phyloP scores from a whole-genome alignment of 2,329 filamentous ascomycete species.

The Pestalotiopsis sp. region DNA sequence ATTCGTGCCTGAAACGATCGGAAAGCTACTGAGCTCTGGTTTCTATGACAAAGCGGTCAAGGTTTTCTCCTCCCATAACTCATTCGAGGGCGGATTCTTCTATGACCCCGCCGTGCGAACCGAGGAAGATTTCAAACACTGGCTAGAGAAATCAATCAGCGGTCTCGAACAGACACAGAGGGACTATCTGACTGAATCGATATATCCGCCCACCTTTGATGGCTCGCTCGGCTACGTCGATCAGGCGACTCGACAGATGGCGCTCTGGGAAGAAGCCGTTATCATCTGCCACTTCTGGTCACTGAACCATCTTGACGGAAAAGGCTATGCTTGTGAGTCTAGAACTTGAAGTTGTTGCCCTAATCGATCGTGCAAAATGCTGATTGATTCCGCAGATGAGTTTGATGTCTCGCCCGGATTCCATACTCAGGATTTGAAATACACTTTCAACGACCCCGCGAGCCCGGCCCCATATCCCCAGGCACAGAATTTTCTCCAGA shows the following conservation, averaged over 20 bases:
- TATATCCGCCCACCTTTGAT: background rate
- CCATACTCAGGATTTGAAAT: background rate
- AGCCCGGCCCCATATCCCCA: background rate
- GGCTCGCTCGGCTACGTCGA: slow-evolving; percentile 2
- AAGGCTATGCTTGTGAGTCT: background rate
- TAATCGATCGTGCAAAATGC: background rate
- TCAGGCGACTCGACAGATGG: slow-evolving; percentile 3
- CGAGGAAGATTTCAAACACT: background rate
- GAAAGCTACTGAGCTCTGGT: background rate
- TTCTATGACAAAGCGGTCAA: background rate
- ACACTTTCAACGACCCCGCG: background rate
- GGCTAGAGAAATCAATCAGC: background rate
- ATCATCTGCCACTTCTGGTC: background rate
- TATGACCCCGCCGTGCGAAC: background rate
- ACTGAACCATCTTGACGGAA: background rate
- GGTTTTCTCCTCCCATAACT: background rate
- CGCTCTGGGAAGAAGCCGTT: background rate
- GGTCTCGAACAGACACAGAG: background rate
- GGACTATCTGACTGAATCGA: background rate
- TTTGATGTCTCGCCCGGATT: background rate
- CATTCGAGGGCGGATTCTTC: slow-evolving; percentile 1
- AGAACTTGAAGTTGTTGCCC: background rate
- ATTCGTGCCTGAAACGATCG: background rate
- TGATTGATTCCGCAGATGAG: background rate
- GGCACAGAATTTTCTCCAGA: background rate